Conservation (phyloP, 2,329 filamentous ascomycete species). For the Aspergillus ruber region DNA sequence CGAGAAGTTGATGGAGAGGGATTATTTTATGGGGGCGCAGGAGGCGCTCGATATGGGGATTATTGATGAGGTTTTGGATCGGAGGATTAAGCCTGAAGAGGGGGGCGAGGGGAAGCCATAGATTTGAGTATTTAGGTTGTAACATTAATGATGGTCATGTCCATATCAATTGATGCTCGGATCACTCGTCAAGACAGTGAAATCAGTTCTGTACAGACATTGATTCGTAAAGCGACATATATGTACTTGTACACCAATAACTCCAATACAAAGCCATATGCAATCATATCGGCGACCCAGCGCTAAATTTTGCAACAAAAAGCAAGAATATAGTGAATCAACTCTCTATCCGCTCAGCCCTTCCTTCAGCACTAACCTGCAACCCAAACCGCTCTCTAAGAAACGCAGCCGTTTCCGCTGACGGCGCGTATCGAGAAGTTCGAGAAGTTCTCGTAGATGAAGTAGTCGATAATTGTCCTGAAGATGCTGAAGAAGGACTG, state of each 20-base stretch:
- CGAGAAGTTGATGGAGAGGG: constrained; percentile 91
- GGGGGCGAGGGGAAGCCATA: constrained; percentile 19
- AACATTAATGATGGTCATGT: constrained; percentile 4
- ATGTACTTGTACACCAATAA: neutral
- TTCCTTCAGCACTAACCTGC: constrained; percentile 29
- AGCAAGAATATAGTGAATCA: constrained; percentile 5
- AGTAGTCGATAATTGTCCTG: neutral
- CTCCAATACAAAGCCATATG: neutral
- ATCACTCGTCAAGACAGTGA: too few species aligned
- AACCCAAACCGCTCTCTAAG: constrained; percentile 33
- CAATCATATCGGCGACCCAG: neutral
- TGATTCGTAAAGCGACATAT: neutral
- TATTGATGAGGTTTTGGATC: constrained; percentile 75
- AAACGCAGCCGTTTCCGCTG: constrained; percentile 30
- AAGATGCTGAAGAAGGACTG: constrained; percentile 12
- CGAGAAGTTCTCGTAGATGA: constrained; percentile 4
- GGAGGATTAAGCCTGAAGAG: constrained; percentile 27
- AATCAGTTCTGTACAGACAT: neutral
- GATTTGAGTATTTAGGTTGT: constrained; percentile 1
- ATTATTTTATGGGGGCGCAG: constrained; percentile 84
- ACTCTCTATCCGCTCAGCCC: constrained; percentile 24
- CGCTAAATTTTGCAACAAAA: neutral
- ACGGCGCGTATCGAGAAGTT: constrained; percentile 21
- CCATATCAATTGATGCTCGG: too few species aligned
- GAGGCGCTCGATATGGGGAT: constrained; percentile 88